Evolutionary conservation across 164 flowering plant genomes (phyloP).

Genomic region (Akebia trifoliata): DNA sequence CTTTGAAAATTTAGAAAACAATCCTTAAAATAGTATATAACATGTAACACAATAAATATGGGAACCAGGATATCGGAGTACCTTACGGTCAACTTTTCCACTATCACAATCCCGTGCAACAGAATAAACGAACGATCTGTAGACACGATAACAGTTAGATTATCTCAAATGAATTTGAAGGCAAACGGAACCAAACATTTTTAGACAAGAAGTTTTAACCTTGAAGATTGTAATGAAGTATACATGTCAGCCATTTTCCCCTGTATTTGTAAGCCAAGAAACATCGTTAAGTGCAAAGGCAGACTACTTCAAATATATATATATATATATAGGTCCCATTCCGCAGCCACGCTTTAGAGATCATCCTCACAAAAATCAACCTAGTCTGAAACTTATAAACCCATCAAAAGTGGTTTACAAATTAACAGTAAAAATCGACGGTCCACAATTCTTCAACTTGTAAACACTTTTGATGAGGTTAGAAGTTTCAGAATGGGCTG

Average conservation of each 20-base stretch:
- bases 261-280: constrained; percentile 35
- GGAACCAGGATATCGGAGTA: constrained; percentile 13
- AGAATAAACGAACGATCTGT: constrained; percentile 89
- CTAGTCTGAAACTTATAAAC: no score
- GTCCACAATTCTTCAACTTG: no score
- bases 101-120: constrained; percentile 94
- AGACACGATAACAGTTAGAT: constrained; percentile 13
- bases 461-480: no score
- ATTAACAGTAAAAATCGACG: no score
- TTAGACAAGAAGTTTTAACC: constrained; percentile 35
- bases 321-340: no score
- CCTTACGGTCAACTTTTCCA: constrained; percentile 80
- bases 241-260: constrained; percentile 99
- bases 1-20: neutral
- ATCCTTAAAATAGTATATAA: neutral
- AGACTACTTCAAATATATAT: constrained; percentile 1
- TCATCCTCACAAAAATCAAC: no score
- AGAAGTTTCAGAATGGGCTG: no score
- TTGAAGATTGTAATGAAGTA: constrained; percentile 88
- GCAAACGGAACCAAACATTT: neutral
- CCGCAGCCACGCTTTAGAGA: no score
- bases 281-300: constrained; percentile 2
- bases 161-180: constrained; percentile 1
- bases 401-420: no score
- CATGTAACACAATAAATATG: neutral